These are phyloP conservation scores for Fusarium oxysporum DNA, from an alignment of 2,329 filamentous ascomycete genomes.

Conservation along the genomic window DNA sequence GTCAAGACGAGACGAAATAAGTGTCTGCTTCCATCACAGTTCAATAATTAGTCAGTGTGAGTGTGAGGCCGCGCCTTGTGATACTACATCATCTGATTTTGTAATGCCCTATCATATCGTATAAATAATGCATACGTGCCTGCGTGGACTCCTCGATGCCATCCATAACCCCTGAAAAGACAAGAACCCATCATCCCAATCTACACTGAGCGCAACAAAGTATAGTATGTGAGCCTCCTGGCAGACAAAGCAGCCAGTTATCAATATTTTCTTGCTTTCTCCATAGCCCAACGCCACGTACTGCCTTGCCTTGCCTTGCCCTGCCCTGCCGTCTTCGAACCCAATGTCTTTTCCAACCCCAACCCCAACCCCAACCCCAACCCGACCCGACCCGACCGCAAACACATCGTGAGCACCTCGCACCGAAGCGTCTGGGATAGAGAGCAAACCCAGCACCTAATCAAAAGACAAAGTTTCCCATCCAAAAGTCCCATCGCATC, in stretches of 20 bases:
- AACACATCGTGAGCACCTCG: constrained; percentile 17
- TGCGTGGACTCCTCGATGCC: constrained; percentile 28
- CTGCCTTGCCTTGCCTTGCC: constrained; percentile 1
- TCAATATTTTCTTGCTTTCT: constrained; percentile 27
- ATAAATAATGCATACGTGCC: constrained; percentile 36
- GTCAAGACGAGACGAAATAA: not conserved
- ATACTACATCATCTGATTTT: constrained; percentile 30
- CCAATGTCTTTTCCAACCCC: constrained; percentile 33
- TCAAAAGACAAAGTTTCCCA: constrained; percentile 25
- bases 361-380: constrained; percentile 14
- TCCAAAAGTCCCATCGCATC: constrained; percentile 6
- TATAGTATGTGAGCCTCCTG: constrained; percentile 10
- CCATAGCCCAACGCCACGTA: constrained; percentile 43
- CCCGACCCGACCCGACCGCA: constrained; percentile 13
- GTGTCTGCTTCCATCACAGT: not conserved
- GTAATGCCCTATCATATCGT: constrained; percentile 28
- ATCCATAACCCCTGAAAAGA: constrained; percentile 15
- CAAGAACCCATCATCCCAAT: constrained; percentile 21
- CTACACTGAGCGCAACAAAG: constrained; percentile 18
- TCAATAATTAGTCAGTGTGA: not conserved
- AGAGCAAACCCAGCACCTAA: constrained; percentile 21
- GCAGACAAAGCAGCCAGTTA: constrained; percentile 11
- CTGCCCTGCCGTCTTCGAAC: constrained; percentile 11
- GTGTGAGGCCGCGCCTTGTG: constrained; percentile 7
- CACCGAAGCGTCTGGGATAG: constrained; percentile 12